Conservation (phyloP, 306 rosid genomes). For the Cicer bijugum region DNA sequence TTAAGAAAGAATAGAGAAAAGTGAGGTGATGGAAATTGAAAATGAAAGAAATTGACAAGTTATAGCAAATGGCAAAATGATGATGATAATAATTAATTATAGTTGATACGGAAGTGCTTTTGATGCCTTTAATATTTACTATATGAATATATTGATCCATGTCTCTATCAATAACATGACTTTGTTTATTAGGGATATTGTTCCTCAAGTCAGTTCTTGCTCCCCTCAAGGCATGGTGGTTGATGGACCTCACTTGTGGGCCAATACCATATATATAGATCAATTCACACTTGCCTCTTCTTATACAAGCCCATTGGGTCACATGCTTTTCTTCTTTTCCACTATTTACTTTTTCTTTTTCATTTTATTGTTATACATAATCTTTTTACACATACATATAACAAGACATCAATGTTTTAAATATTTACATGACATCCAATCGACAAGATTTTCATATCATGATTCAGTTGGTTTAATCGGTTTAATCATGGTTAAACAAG, state of each 20-base stretch:
- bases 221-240: not conserved
- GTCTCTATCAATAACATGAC: constrained; percentile 46
- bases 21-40: constrained; percentile 42
- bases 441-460: too few species aligned
- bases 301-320: constrained; percentile 47
- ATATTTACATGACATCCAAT: too few species aligned
- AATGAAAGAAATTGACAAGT: constrained; percentile 47
- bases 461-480: too few species aligned
- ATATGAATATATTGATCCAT: constrained; percentile 20
- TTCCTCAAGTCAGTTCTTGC: constrained; percentile 51
- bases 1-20: constrained; percentile 42
- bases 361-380: not conserved
- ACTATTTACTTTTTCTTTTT: not conserved
- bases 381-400: too few species aligned
- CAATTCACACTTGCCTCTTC: constrained; percentile 41
- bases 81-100: constrained; percentile 23
- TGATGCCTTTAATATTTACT: constrained; percentile 38
- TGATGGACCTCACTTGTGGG: constrained; percentile 44
- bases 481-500: too few species aligned
- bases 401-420: too few species aligned
- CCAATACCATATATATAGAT: not conserved
- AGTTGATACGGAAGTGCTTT: constrained; percentile 59
- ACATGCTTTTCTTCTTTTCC: not conserved
- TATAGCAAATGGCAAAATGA: constrained; percentile 39
- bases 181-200: constrained; percentile 42